These are phyloP conservation scores for Dioscorea cayenensis DNA, from an alignment of 116 monocot species.

Conservation along the genomic window DNA sequence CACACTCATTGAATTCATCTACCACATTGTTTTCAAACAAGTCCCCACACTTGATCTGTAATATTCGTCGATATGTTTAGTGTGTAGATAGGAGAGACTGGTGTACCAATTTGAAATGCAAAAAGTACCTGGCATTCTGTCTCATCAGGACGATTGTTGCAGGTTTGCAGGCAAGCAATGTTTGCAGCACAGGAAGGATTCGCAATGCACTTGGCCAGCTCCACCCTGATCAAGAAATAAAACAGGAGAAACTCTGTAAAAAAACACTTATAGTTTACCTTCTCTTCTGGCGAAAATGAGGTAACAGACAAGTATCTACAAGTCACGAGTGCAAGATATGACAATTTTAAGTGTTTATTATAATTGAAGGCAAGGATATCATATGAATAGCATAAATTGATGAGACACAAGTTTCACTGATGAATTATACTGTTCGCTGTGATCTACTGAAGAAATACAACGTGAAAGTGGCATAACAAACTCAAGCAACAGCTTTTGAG, in stretches of 20 bases:
- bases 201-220: constrained; percentile 79
- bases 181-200: constrained; percentile 95
- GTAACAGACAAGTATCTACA: neutral
- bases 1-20: constrained; percentile 96
- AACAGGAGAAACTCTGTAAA: neutral
- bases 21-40: constrained; percentile 88
- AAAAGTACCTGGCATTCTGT: constrained; percentile 80
- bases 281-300: too few species aligned
- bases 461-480: too few species aligned
- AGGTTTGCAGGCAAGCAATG: constrained; percentile 90
- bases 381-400: neutral
- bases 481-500: too few species aligned
- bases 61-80: neutral
- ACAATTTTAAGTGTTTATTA: neutral
- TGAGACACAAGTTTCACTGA: neutral
- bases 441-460: too few species aligned
- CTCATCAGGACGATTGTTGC: constrained; percentile 93
- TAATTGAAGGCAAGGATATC: too few species aligned
- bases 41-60: constrained; percentile 90
- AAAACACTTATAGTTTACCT: neutral
- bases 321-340: neutral
- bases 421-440: neutral
- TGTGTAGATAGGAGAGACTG: neutral
- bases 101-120: neutral
- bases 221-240: constrained; percentile 39